Evolutionary conservation across 306 rosid genomes (phyloP).

Genomic region (Vigna radiata): DNA sequence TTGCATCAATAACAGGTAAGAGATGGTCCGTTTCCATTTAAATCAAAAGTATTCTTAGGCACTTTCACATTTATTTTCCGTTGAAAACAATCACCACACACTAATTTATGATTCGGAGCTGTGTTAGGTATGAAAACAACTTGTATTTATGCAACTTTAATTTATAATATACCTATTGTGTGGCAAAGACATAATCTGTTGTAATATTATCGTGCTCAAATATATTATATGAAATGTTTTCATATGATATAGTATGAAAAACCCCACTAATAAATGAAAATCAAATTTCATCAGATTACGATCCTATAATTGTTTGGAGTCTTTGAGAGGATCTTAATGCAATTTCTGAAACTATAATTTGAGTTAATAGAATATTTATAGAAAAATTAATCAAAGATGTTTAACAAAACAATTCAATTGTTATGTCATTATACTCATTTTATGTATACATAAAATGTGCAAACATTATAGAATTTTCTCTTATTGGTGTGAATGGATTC

Average conservation of each 20-base stretch:
- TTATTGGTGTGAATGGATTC: too few species aligned
- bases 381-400: too few species aligned
- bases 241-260: neutral
- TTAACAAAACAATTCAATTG: too few species aligned
- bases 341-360: too few species aligned
- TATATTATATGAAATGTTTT: neutral
- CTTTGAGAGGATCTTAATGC: too few species aligned
- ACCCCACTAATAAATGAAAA: too few species aligned
- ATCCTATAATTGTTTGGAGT: too few species aligned
- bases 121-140: conserved; percentile 18
- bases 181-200: neutral
- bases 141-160: neutral
- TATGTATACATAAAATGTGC: too few species aligned
- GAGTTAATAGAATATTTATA: too few species aligned
- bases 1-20: neutral
- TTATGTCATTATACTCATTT: too few species aligned
- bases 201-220: neutral
- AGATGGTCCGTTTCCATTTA: neutral
- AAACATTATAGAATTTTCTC: too few species aligned
- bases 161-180: neutral
- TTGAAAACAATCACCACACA: neutral
- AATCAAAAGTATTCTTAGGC: neutral
- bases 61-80: neutral
- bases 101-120: neutral
- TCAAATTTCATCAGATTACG: too few species aligned